Evolutionary conservation across 805 yeast genomes (phyloP).

Genomic region (Sugiyamaella boreocaroliniensis): DNA sequence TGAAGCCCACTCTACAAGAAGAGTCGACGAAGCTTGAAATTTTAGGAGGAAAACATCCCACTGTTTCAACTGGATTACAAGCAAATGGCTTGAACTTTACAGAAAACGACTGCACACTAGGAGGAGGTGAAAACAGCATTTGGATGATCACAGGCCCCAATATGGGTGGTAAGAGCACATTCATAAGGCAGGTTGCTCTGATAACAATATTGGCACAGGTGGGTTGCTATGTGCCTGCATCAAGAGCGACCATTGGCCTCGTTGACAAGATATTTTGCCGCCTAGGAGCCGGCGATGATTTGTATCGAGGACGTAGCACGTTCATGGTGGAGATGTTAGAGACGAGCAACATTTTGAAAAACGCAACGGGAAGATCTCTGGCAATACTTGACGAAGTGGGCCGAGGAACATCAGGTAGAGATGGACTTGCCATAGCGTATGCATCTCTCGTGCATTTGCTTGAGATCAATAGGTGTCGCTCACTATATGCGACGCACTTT

Average conservation of each 20-base stretch:
- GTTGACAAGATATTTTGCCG: conserved; percentile 77
- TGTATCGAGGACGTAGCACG: conserved; percentile 73
- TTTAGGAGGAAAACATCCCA: conserved; percentile 69
- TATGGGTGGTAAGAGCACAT: conserved; percentile 83
- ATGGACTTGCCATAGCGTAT: conserved; percentile 80
- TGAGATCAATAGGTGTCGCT: conserved; percentile 51
- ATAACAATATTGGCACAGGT: conserved; percentile 64
- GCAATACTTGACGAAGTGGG: conserved; percentile 86
- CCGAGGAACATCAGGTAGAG: conserved; percentile 78
- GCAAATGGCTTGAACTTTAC: conserved; percentile 43
- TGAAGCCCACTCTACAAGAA: conserved; percentile 55
- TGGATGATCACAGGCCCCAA: conserved; percentile 85
- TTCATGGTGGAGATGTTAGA: conserved; percentile 93
- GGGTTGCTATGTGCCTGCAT: conserved; percentile 71
- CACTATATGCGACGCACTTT: conserved; percentile 88
- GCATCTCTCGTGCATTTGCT: conserved; percentile 59
- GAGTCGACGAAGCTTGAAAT: conserved; percentile 43
- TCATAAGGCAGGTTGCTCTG: conserved; percentile 65
- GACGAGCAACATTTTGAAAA: conserved; percentile 59
- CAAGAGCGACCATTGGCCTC: conserved; percentile 51
- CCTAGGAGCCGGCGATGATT: conserved; percentile 73
- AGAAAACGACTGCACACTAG: conserved; percentile 38
- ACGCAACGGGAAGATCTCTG: conserved; percentile 60
- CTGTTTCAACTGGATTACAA: conserved; percentile 71
- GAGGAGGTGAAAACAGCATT: conserved; percentile 23